Base-by-base conservation (phyloP, 1,139 yeast species). In the Hemisphaericaspora xylofermentans region DNA sequence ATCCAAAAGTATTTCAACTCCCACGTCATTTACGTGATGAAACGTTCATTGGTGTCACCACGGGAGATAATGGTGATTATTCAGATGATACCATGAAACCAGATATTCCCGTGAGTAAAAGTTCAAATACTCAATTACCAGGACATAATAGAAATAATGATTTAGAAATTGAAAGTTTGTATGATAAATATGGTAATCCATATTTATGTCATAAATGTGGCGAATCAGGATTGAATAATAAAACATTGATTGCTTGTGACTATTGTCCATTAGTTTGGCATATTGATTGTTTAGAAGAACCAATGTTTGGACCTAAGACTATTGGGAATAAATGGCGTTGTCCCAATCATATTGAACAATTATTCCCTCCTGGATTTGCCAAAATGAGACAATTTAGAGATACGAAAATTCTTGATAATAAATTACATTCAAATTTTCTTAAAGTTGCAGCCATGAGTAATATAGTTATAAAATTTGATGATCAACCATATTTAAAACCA, bases 191-290 rank as follows among this genome's bases (percentile, higher is more conserved):
- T 31, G 88, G 87, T 1, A 64, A 70, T 14, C 82, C 93, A 0
- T 68, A 79, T 41, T 64, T 84, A 40, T 89, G 98, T 59, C 86
- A 82, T 58, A 74, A 75, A 48, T 93, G 98, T 66, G 84, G 85
- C 1, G 71, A 62, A 36, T 84, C 86, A 26, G 95, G 94, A 7
- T 66, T 78, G 37, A 63, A 69, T 13, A 48, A 76, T 63, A 44
- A 74, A 68, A 47, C 75, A 61, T 47, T 93, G 27, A 78, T 84
- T 13, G 80, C 80, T 44, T 93, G 98, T 60, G 97, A 91, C 56
- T 85, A 83, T 54, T 93, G 98, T 61, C 72, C 84, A 1, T 69
- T 85, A n/a, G 77, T 83, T 12, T 93, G 96, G 95, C 98, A 93
- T 61, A 64, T 91, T 36, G 98, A 93, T 62, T 93, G 98, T 61